Evolutionary conservation across 2,329 filamentous ascomycete genomes (phyloP), one percentile per base, ranked within the genome.

Genomic region (Neofusicoccum kwambonambiense): DNA sequence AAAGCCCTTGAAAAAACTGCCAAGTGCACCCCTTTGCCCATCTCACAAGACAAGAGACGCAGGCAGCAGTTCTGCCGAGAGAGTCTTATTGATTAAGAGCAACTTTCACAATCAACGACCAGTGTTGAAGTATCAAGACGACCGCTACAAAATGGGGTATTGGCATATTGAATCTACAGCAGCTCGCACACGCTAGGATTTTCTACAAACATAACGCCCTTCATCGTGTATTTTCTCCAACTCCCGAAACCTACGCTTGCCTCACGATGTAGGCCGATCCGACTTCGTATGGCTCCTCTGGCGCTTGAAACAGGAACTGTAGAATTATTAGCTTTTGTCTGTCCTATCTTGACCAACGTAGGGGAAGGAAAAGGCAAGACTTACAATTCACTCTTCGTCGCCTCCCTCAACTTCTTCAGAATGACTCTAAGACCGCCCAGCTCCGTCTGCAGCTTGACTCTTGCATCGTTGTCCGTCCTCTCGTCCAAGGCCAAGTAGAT

Each of bases 401-500:
- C 72, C 68, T 77, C 76, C 60, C 75, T 72, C 68, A 77, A 64
- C 62, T 71, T 87, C 84, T 97, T 98, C 69, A 99, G 81, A 51
- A 94, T 89, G 57, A 86, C 89, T 67, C 94, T 87, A 91, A 99
- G 93, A 75, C 93, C 92, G 2, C 92, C 91, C 69, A 99, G 79
- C 80, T 98, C 94, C 63, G 86, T 88, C 80, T 98, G 94, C 70
- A 99, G 80, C 66, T 86, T 84, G 11, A 88, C 85, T 58, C 95
- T 85, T 3, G 93, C 93, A 66, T 92, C 89, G 71, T 95, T 93
- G 74, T 96, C 93, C 61, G 95, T 98, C 57, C 93, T 88, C 66
- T 87, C 86, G 75, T 99, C 95, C 15, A 99, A 82, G 74, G 95
- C 92, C 69, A 95, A 87, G 77, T 98, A 99, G 54, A 99, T 94